Evolutionary conservation across 139 green algal genomes (phyloP), one percentile per base, ranked within the genome.

Genomic region (Picochlorum sp.): DNA sequence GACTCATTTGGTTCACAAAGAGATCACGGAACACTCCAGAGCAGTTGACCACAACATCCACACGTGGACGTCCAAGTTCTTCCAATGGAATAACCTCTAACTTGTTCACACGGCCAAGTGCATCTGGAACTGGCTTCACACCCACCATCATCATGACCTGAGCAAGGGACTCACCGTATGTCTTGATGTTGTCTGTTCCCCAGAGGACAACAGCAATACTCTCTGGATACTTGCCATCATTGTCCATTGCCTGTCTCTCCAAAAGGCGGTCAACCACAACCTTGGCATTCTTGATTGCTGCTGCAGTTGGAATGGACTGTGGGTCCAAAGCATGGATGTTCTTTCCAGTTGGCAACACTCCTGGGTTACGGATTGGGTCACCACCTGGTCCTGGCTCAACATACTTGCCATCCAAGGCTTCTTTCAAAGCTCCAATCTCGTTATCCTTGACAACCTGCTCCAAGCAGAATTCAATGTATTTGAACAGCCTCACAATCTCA

Each of bases 141-240:
- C 93, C 93, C 11, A 98, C 89, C 84, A 98, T 96, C 66, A 88
- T 85, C 79, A 96, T 82, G 20, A 98, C 92, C 84, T 92, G 82
- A 24, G 68, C 56, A 11, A 98, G 87, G 0, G 86, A 95, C 87
- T 98, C 92, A 65, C 93, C 93, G 58, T 99, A 99, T 21, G 93
- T 99, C 88, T 99, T 99, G 84, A 99, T 99, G 89, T 99, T 99
- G 84, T 99, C 93, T n/a, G 93, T 99, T 60, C 93, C 93, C 93
- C 93, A 99, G 63, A 99, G 84, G 56, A 99, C 93, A 44, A 99
- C 86, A 2, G 93, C 93, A 54, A 99, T 94, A 38, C 84, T 90
- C 85, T 99, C 93, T 4, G 93, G 93, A 71, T 89, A 99, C 66
- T 87, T 88, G 71, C 90, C 90, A 50, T 83, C 87, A 72, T 92